Percentiles rank a stretch among this genome's conserved stretches.
Conservation (phyloP, 306 rosid species). For the Cucurbita ficifolia region DNA sequence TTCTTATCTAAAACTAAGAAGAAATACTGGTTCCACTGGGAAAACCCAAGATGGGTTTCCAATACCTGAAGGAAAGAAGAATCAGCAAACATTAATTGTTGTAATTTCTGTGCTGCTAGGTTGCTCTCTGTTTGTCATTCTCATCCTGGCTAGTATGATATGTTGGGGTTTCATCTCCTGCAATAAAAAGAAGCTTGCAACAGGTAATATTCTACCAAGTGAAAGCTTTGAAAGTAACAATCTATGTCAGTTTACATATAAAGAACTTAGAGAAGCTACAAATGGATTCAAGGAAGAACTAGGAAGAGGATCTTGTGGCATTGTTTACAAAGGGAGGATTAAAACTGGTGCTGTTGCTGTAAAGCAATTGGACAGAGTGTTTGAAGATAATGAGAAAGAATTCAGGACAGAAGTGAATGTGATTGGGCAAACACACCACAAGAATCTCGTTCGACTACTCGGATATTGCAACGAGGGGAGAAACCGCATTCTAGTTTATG, state of each 20-base stretch:
- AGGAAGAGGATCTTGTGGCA: conserved; percentile 26
- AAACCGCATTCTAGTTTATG: conserved; percentile 8
- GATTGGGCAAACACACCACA: conserved; percentile 9
- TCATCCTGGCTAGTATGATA: not conserved
- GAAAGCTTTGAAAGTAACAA: not conserved
- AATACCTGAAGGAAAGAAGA: not conserved
- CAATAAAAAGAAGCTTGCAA: conserved; percentile 2
- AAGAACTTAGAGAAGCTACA: conserved; percentile 23
- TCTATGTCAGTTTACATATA: conserved; percentile 12
- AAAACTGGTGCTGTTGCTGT: conserved; percentile 23
- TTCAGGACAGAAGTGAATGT: conserved; percentile 4
- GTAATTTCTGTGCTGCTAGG: conserved; percentile 2
- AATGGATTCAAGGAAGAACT: conserved; percentile 17
- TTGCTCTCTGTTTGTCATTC: not conserved
- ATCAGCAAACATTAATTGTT: not conserved
- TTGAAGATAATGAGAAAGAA: conserved; percentile 25
- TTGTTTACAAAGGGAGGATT: conserved; percentile 24
- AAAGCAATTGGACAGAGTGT: conserved; percentile 22
- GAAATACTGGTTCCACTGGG: not conserved
- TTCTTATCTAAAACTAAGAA: not conserved
- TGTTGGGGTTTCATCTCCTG: not conserved
- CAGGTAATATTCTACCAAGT: not conserved
- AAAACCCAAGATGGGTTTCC: not conserved
- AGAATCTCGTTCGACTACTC: conserved; percentile 5
- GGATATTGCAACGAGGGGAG: conserved; percentile 11